phyloP scores from a whole-genome alignment of 163 green algal species.

The Trebouxiophyceae sp. region DNA sequence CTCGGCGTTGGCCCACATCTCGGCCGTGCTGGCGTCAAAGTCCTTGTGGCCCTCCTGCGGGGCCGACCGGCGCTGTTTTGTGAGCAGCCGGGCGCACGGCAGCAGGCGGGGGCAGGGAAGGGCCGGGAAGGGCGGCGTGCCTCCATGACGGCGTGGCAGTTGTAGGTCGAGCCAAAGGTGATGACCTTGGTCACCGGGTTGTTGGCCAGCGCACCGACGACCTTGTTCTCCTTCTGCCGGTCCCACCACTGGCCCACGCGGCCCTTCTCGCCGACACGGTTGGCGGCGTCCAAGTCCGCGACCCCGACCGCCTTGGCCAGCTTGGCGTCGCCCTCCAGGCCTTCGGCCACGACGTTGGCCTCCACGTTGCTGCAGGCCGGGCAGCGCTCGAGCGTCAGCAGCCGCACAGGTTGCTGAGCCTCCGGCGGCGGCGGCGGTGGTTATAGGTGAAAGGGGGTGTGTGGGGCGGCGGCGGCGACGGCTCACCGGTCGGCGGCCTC shows the following conservation, averaged over 20 bases:
- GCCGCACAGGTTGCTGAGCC: neutral
- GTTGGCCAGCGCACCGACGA: neutral
- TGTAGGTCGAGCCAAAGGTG: constrained; percentile 5
- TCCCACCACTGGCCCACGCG: too few species aligned
- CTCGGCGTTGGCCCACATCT: constrained; percentile 11
- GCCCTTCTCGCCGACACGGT: too few species aligned
- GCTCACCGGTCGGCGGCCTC: neutral
- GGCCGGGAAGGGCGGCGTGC: neutral
- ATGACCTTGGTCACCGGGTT: neutral
- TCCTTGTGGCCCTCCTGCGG: constrained; percentile 1
- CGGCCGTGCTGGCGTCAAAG: neutral
- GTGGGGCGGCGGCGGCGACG: neutral
- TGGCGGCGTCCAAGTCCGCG: too few species aligned
- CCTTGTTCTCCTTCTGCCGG: neutral
- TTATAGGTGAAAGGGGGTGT: neutral
- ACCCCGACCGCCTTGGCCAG: too few species aligned
- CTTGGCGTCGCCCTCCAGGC: too few species aligned
- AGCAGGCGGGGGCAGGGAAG: too few species aligned
- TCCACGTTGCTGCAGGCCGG: too few species aligned
- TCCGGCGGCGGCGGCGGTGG: neutral
- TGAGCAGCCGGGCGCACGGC: too few species aligned
- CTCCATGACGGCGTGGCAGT: neutral
- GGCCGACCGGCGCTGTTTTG: neutral
- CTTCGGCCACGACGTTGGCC: too few species aligned
- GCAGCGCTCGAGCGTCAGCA: too few species aligned